Evolutionary conservation across 108 stramenopile species (phyloP), one percentile per base, ranked within the genome.

Genomic region (Pelagomonas calceolata): DNA sequence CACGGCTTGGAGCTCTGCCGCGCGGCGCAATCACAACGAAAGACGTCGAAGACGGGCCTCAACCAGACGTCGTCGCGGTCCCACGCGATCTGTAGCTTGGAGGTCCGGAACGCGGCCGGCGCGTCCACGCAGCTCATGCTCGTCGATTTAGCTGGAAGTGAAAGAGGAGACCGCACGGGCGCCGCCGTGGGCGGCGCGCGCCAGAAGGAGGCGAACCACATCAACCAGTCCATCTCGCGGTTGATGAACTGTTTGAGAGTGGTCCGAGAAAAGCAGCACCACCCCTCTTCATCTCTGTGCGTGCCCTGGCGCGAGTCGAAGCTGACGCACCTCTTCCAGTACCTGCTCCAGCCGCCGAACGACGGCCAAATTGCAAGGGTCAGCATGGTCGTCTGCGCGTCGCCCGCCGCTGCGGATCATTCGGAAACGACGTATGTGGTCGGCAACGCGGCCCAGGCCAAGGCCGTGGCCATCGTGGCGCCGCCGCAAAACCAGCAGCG

Each of bases 61-160:
- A 98, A 98, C 79, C 65, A 79, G 0, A 88, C 84, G 44, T 95
- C 94, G 0, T 90, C 88, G 77, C 92, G 97, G 51, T 93, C 91
- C 18, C 96, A 97, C 79, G 86, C 86, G 63, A 87, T 99, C 64
- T 96, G 92, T 75, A 90, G 92, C 75, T 73, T 93, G 60, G 85
- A 91, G 73, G 69, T 94, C 67, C 74, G 85, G 14, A 71, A 74
- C 45, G 43, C 69, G 17, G 43, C 46, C 26, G 69, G 33, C 16
- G 32, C 32, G 30, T 17, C 3, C 66, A 73, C 77, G 16, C 90
- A 80, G 30, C 72, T 96, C 66, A 93, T 89, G 92, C 90, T 98
- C 64, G 96, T 99, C 0, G 98, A 99, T 73, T 79, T 99, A 64
- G 98, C 98, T 7, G 98, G 98, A 15, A 91, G 90, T 71, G 98